Evolutionary conservation across 805 yeast genomes (phyloP).

Genomic region (Yamadazyma endophytica): DNA sequence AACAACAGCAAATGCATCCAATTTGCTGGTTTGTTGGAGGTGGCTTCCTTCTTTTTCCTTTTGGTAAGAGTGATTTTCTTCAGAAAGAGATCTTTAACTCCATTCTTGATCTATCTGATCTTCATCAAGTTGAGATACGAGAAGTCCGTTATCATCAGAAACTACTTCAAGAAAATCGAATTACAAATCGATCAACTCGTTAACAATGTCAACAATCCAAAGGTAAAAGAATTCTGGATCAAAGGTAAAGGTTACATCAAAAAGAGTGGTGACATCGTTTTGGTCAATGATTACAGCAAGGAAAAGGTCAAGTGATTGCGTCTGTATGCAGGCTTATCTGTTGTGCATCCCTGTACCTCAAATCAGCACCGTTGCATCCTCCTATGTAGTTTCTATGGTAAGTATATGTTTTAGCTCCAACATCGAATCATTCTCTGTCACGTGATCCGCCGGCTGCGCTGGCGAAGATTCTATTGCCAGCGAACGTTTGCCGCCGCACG

Average conservation of each 20-base stretch:
- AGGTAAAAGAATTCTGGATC: conserved; percentile 35
- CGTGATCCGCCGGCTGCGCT: too few relatives aligned
- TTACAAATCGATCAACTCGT: conserved; percentile 39
- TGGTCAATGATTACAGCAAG: conserved; percentile 34
- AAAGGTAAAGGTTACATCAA: conserved; percentile 26
- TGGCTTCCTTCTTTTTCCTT: conserved; percentile 42
- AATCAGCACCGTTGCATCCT: too few relatives aligned
- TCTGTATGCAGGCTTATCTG: too few relatives aligned
- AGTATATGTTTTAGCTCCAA: too few relatives aligned
- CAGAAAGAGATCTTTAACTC: conserved; percentile 58
- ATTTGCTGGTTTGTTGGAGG: conserved; percentile 36
- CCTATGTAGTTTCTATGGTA: too few relatives aligned
- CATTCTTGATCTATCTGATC: conserved; percentile 48
- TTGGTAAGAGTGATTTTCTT: conserved; percentile 53
- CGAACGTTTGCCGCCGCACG: too few relatives aligned
- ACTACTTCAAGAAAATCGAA: conserved; percentile 64
- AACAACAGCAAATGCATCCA: conserved; percentile 36
- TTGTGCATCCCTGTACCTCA: too few relatives aligned
- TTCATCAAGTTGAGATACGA: conserved; percentile 80
- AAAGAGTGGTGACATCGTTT: conserved; percentile 21
- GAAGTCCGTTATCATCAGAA: conserved; percentile 67
- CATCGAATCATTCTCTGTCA: too few relatives aligned
- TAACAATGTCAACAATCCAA: conserved; percentile 24
- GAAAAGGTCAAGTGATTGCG: too few relatives aligned
- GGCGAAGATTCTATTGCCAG: too few relatives aligned